These are phyloP conservation scores for Phytophthora pistaciae DNA, from an alignment of 352 stramenopile species.

Conservation along the genomic window DNA sequence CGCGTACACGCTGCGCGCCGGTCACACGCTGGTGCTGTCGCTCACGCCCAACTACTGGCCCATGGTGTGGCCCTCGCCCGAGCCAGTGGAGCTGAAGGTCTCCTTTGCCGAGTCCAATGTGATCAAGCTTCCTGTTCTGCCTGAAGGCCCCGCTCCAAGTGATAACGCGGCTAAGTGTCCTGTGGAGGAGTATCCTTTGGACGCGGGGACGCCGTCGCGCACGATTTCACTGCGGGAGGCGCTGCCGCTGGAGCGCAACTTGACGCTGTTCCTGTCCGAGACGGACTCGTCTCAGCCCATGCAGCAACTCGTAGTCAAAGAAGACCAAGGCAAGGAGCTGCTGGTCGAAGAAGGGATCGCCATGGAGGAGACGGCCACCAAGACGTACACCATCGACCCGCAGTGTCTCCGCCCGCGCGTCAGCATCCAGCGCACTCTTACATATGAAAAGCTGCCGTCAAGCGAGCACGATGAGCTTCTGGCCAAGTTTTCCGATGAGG, in stretches of 20 bases:
- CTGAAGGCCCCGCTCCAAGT: background rate
- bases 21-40: constrained; percentile 46
- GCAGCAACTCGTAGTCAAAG: constrained; percentile 44
- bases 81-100: constrained; percentile 43
- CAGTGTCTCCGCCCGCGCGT: constrained; percentile 40
- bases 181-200: constrained; percentile 44
- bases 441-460: constrained; percentile 48
- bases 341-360: constrained; percentile 56
- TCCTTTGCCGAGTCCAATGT: constrained; percentile 40
- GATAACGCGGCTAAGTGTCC: constrained; percentile 22
- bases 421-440: constrained; percentile 48
- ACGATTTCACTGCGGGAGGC: constrained; percentile 48
- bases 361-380: constrained; percentile 55
- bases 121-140: constrained; percentile 46
- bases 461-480: constrained; percentile 26
- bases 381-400: constrained; percentile 53
- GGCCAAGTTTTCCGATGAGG: constrained; percentile 21
- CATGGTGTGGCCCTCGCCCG: constrained; percentile 58
- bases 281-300: constrained; percentile 34
- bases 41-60: constrained; percentile 63
- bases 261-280: constrained; percentile 50
- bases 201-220: constrained; percentile 35
- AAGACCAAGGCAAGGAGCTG: constrained; percentile 57
- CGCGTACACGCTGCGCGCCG: constrained; percentile 43
- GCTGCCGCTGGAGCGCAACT: constrained; percentile 36